Percentiles rank a stretch among this genome's conserved stretches.
Evolutionary conservation across 139 green algal species (phyloP).

Genomic region (Chlamydomonas urium): DNA sequence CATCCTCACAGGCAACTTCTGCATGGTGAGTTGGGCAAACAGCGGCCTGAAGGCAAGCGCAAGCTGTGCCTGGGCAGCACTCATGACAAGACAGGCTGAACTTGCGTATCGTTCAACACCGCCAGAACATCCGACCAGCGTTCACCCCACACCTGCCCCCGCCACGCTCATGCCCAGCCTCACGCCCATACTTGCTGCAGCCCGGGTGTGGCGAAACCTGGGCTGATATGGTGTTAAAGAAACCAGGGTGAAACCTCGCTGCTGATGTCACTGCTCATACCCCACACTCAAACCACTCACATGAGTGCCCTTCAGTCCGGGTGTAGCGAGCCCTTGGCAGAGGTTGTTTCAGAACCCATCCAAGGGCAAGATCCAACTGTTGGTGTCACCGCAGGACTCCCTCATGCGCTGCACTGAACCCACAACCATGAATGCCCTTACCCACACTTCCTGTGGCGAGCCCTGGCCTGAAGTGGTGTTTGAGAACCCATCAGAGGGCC

Average conservation of each 20-base stretch:
- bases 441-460: not conserved
- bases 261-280: too few species aligned
- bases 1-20: constrained; percentile 16
- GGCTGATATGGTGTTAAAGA: too few species aligned
- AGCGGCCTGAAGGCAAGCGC: not conserved
- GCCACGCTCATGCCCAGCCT: not conserved
- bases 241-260: too few species aligned
- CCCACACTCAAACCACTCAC: too few species aligned
- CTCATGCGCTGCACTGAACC: not conserved
- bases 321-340: too few species aligned
- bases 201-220: not conserved
- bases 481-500: not conserved
- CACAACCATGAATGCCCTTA: too few species aligned
- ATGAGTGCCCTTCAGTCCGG: too few species aligned
- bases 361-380: not conserved
- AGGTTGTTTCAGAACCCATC: not conserved
- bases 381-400: not conserved
- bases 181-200: not conserved
- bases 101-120: too few species aligned
- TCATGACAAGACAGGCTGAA: not conserved
- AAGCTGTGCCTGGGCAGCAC: not conserved
- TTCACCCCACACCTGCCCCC: not conserved
- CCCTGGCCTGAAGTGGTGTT: not conserved
- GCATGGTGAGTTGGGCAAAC: constrained; percentile 10
- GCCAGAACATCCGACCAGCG: not conserved